Evolutionary conservation across 2,329 filamentous ascomycete genomes (phyloP).

Genomic region (Drechslera avenae): DNA sequence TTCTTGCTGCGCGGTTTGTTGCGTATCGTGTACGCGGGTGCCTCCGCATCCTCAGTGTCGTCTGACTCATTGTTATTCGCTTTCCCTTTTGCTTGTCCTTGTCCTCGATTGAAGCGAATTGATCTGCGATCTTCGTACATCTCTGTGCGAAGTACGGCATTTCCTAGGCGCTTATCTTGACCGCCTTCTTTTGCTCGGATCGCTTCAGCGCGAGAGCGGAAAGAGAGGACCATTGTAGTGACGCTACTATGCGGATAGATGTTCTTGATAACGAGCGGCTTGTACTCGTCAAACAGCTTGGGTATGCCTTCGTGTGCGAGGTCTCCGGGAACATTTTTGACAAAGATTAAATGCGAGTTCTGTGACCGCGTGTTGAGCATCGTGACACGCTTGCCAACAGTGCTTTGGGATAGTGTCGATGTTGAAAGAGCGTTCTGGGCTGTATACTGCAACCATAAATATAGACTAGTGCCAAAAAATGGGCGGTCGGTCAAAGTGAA

Average conservation of each 20-base stretch:
- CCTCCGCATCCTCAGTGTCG: too few relatives aligned
- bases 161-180: conserved; percentile 16
- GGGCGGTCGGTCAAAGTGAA: too few relatives aligned
- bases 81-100: not conserved
- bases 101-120: conserved; percentile 10
- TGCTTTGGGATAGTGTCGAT: too few relatives aligned
- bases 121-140: conserved; percentile 20
- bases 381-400: too few relatives aligned
- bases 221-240: conserved; percentile 22
- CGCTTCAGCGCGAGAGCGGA: conserved; percentile 15
- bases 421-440: too few relatives aligned
- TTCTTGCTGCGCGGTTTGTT: too few relatives aligned
- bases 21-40: too few relatives aligned
- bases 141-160: conserved; percentile 22
- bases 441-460: too few relatives aligned
- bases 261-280: conserved; percentile 21
- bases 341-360: conserved; percentile 24
- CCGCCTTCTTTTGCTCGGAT: conserved; percentile 12
- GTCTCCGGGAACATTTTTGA: conserved; percentile 27
- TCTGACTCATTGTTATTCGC: too few relatives aligned
- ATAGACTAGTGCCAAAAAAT: too few relatives aligned
- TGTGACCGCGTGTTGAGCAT: not conserved
- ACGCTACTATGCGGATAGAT: conserved; percentile 20
- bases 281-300: conserved; percentile 11
- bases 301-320: conserved; percentile 3